These are phyloP conservation scores for Aureobasidium leucospermi DNA, from an alignment of 2,329 filamentous ascomycete genomes.

Conservation along the genomic window DNA sequence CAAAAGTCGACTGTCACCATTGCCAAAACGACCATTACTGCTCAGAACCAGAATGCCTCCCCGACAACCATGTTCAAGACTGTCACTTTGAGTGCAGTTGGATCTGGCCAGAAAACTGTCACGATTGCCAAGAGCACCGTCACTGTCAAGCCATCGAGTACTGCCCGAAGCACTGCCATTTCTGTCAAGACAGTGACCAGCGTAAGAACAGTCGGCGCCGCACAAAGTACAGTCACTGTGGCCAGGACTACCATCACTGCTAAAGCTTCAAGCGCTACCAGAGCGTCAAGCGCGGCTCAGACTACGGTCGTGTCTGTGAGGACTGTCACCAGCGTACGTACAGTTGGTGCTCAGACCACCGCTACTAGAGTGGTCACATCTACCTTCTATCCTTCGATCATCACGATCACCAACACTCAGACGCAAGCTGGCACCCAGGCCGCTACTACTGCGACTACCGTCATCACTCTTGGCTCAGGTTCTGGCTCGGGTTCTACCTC, in stretches of 20 bases:
- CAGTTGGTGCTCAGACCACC: not conserved
- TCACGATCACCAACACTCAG: too few species aligned
- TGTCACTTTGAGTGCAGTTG: not conserved
- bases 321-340: not conserved
- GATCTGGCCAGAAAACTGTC: not conserved
- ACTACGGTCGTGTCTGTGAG: not conserved
- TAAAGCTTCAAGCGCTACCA: not conserved
- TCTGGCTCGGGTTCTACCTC: not conserved
- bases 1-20: not conserved
- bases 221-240: not conserved
- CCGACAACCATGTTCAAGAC: not conserved
- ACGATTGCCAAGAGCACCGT: not conserved
- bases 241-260: not conserved
- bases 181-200: not conserved
- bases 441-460: not conserved
- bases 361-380: not conserved
- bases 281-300: not conserved
- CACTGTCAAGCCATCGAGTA: not conserved
- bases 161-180: not conserved
- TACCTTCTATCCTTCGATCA: not conserved
- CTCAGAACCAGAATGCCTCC: not conserved
- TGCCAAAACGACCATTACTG: slow-evolving; percentile 1
- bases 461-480: not conserved
- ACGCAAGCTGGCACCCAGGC: too few species aligned
- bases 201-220: not conserved